Evolutionary conservation across 371 early-diverging fungal species (phyloP), one percentile per base, ranked within the genome.

Genomic region (Phascolomyces articulosus): DNA sequence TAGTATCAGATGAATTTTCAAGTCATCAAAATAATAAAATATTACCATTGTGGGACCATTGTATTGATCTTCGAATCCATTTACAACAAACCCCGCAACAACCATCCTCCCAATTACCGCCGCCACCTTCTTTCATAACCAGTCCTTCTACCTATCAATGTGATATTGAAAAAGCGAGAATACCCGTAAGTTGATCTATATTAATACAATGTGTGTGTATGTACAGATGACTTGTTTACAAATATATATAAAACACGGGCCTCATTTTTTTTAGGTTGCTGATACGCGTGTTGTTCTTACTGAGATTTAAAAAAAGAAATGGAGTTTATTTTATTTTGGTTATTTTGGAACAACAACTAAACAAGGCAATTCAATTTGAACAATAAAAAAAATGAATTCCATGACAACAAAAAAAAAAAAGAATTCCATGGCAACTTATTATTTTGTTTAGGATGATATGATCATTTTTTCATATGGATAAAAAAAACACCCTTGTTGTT

Each of bases 81-180:
- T 44, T 44, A n/a, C 44, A 44, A 44, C 24, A 49, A 49, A 47
- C 47, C 47, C 51, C 13, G 51, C 44, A 31, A 31, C 31, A 31
- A 31, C 31, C n/a, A n/a, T n/a, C n/a, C n/a, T n/a, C n/a, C n/a
- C n/a, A 31, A 31, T 10, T 9, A 34, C 44, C 8, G 16, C 8
- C n/a, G 15, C 44, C 44, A 16, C 44, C 16, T 15, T 13, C 44
- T 18, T 44, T 16, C 34, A 34, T 1, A n/a, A 41, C 4, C 4
- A 41, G 15, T 49, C 3, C 3, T 31, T 6, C 9, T 26, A 49
- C 24, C 21, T 51, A 24, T 51, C 51, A 51, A 51, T 51, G 51
- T 51, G 51, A 24, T 24, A 51, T 51, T n/a, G 51, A 18, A 21
- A 51, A 51, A n/a, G 51, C 51, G 4, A 51, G 51, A 51, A 24